Conservation (phyloP, 768 basidiomycete genomes). For the Suillus bovinus region DNA sequence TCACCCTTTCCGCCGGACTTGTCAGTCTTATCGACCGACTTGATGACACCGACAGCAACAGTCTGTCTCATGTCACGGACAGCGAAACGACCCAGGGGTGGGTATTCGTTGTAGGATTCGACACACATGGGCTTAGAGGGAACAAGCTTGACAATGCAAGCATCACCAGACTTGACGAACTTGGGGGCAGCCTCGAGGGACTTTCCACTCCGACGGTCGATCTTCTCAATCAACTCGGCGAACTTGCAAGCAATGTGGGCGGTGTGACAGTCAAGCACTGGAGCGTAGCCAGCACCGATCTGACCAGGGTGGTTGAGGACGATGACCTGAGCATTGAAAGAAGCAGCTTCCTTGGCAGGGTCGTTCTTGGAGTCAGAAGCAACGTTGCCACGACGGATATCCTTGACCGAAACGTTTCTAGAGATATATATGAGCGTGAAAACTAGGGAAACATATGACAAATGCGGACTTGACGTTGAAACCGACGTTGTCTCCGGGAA, state of each 20-base stretch:
- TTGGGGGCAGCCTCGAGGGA: conserved; percentile 86
- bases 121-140: conserved; percentile 97
- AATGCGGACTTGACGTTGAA: conserved; percentile 92
- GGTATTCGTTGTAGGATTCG: conserved; percentile 95
- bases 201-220: conserved; percentile 98
- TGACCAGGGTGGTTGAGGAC: conserved; percentile 99
- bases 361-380: conserved; percentile 99
- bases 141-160: conserved; percentile 96
- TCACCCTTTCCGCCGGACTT: conserved; percentile 84
- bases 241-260: conserved; percentile 99
- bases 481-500: conserved; percentile 98
- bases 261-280: conserved; percentile 99
- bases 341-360: conserved; percentile 98
- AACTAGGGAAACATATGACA: conserved; percentile 6
- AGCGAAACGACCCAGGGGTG: conserved; percentile 98
- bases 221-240: conserved; percentile 97
- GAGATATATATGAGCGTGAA: conserved; percentile 11
- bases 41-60: conserved; percentile 98
- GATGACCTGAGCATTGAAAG: conserved; percentile 99
- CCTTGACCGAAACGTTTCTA: conserved; percentile 99
- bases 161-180: conserved; percentile 99
- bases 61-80: conserved; percentile 99
- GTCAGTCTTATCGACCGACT: conserved; percentile 94
- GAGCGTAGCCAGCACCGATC: conserved; percentile 98
- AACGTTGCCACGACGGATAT: conserved; percentile 99